These are phyloP conservation scores for Sabuloglossum arenarium DNA, from an alignment of 495 filamentous ascomycete genomes.

Conservation along the genomic window DNA sequence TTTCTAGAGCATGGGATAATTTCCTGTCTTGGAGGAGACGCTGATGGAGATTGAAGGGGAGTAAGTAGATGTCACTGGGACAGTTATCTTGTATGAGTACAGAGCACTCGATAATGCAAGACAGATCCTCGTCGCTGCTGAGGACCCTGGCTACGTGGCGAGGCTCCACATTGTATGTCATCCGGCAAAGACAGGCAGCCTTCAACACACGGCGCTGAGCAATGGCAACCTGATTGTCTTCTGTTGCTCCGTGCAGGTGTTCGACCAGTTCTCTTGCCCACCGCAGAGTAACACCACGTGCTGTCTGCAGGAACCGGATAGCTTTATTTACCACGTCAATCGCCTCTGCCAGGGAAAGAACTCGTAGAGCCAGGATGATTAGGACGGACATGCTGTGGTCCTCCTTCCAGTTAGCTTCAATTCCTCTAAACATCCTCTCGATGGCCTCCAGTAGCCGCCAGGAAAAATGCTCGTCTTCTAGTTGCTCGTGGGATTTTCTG, in stretches of 20 bases:
- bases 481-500: slow-evolving; percentile 4
- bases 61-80: background rate
- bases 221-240: background rate
- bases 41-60: background rate
- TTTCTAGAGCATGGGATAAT: background rate
- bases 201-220: background rate
- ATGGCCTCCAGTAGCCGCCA: background rate
- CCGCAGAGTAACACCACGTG: background rate
- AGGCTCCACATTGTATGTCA: background rate
- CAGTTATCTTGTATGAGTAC: background rate
- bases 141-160: background rate
- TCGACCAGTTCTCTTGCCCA: background rate
- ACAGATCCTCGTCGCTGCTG: background rate
- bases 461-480: slow-evolving; percentile 4
- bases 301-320: background rate
- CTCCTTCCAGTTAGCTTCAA: slow-evolving; percentile 3
- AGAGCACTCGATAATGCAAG: background rate
- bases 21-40: background rate
- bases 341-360: background rate
- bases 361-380: background rate
- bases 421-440: slow-evolving; percentile 6
- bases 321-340: background rate
- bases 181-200: background rate
- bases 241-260: background rate
- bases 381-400: background rate